phyloP scores from a whole-genome alignment of 1,284 basidiomycete genomes.

The Heterobasidion annosum region DNA sequence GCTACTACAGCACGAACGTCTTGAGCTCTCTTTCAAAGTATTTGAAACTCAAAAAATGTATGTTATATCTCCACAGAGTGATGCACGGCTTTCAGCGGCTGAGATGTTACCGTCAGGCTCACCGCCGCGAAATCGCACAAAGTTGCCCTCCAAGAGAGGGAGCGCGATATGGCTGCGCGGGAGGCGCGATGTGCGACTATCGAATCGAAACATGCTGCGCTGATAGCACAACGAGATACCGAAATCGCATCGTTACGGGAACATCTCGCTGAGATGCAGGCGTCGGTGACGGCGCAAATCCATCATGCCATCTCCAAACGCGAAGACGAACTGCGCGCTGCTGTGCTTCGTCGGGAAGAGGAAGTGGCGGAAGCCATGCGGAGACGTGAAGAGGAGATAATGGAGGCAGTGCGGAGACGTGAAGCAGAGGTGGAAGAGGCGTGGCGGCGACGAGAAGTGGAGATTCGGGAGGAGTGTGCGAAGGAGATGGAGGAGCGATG shows the following conservation, averaged over 20 bases:
- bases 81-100: neutral
- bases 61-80: conserved; percentile 14
- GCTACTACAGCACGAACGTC: conserved; percentile 68
- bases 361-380: conserved; percentile 66
- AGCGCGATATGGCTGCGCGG: conserved; percentile 58
- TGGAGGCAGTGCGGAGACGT: conserved; percentile 36
- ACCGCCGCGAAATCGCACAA: conserved; percentile 55
- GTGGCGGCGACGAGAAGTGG: conserved; percentile 49
- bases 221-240: conserved; percentile 46
- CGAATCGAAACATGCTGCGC: conserved; percentile 37
- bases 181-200: conserved; percentile 47
- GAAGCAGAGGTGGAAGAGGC: conserved; percentile 38
- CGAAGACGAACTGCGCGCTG: conserved; percentile 60
- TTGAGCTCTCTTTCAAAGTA: conserved; percentile 66
- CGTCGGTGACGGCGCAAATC: conserved; percentile 41
- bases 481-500: conserved; percentile 42
- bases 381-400: conserved; percentile 58
- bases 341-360: conserved; percentile 58
- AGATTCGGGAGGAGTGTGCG: conserved; percentile 41
- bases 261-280: conserved; percentile 25
- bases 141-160: conserved; percentile 35
- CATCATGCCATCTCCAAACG: conserved; percentile 52
- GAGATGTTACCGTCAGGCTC: conserved; percentile 31
- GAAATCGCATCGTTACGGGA: conserved; percentile 46
- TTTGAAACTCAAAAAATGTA: conserved; percentile 76